Percentiles rank a stretch among this genome's conserved stretches.
phyloP scores from a whole-genome alignment of 75 land plant species.

The Larix kaempferi region DNA sequence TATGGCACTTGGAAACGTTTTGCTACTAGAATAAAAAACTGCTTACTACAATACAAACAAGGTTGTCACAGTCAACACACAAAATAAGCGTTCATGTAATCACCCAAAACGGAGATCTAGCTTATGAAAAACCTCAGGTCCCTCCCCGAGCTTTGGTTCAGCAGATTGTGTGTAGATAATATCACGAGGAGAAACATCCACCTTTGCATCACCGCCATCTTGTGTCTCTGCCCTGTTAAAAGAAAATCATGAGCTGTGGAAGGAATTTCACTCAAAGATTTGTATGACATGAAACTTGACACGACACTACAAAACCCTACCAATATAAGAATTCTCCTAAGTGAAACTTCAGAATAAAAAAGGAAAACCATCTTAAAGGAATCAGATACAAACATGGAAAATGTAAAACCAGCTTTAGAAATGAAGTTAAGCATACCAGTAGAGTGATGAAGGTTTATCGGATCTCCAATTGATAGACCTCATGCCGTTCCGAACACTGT shows the following conservation, averaged over 20 bases:
- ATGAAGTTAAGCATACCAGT: slow-evolving; percentile 52
- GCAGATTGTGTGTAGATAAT: slow-evolving; percentile 76
- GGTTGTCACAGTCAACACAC: not conserved
- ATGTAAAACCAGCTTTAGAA: not conserved
- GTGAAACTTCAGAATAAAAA: not conserved
- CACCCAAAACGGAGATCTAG: slow-evolving; percentile 97
- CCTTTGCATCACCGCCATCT: slow-evolving; percentile 97
- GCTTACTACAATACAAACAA: not conserved
- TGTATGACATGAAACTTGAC: slow-evolving; percentile 7
- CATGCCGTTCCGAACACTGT: slow-evolving; percentile 90
- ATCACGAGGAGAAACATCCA: slow-evolving; percentile 96
- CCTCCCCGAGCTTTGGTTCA: slow-evolving; percentile 44
- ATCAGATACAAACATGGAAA: not conserved
- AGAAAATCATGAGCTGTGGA: slow-evolving; percentile 11
- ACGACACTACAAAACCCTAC: not conserved
- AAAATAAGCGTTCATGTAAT: not conserved
- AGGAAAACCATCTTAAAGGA: not conserved
- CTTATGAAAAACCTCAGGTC: slow-evolving; percentile 61
- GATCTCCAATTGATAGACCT: slow-evolving; percentile 93
- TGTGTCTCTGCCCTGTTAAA: slow-evolving; percentile 90
- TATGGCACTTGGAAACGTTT: not conserved
- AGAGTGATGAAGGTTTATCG: slow-evolving; percentile 83
- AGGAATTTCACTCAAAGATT: slow-evolving; percentile 1
- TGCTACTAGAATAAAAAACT: not conserved
- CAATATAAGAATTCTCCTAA: not conserved